Conservation (phyloP, 2,329 filamentous ascomycete genomes). For the Verticillium isaacii region DNA sequence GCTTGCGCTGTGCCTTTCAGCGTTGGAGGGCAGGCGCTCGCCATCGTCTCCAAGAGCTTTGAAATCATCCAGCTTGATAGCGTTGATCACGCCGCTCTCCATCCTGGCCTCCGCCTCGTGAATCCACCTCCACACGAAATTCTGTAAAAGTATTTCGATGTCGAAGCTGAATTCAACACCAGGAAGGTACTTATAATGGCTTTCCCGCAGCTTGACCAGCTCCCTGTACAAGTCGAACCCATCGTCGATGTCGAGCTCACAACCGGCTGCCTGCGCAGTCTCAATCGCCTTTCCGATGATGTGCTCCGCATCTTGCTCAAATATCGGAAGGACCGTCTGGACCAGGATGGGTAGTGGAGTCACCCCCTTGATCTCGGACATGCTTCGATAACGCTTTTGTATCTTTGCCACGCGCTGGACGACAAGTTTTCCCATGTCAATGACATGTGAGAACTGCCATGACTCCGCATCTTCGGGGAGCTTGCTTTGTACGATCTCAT, state of each 20-base stretch:
- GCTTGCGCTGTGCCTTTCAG: conserved; percentile 87
- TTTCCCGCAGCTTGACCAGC: conserved; percentile 75
- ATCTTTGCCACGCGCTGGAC: conserved; percentile 83
- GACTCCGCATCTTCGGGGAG: conserved; percentile 75
- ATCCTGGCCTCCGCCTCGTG: conserved; percentile 74
- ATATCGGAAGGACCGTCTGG: conserved; percentile 79
- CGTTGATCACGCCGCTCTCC: conserved; percentile 79
- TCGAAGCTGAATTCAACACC: conserved; percentile 76
- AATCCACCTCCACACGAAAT: conserved; percentile 97
- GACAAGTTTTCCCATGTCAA: conserved; percentile 81
- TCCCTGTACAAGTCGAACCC: conserved; percentile 93
- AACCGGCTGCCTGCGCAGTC: conserved; percentile 60
- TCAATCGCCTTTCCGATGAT: conserved; percentile 78
- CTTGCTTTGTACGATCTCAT: conserved; percentile 70
- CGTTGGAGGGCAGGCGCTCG: conserved; percentile 47
- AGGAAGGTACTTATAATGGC: conserved; percentile 73
- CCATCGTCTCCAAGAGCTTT: conserved; percentile 31
- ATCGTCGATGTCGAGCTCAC: conserved; percentile 82
- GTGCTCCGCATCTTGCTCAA: conserved; percentile 83
- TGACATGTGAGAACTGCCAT: conserved; percentile 89
- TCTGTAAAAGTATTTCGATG: conserved; percentile 78
- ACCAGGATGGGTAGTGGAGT: conserved; percentile 66
- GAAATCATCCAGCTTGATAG: conserved; percentile 87
- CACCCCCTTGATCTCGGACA: conserved; percentile 78
- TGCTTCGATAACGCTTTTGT: conserved; percentile 86